A percentile compares a stretch with the other conserved stretches of the same genome.
Conservation (phyloP, 2,329 filamentous ascomycete species). For the Hymenoscyphus scutula region DNA sequence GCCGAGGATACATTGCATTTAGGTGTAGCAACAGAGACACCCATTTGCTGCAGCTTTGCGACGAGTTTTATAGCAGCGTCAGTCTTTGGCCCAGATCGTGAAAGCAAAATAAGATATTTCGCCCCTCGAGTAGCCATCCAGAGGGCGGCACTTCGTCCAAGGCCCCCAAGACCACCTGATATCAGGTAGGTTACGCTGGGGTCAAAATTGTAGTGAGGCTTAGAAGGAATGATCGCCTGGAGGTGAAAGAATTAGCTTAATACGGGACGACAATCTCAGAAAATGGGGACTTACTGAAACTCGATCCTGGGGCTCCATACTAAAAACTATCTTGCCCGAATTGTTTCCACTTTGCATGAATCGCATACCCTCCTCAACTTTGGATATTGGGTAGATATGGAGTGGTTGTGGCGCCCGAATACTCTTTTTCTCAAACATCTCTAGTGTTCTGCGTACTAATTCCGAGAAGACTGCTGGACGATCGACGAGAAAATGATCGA, state of each 20-base stretch:
- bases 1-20: conserved; percentile 47
- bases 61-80: conserved; percentile 11
- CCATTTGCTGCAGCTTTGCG: conserved; percentile 24
- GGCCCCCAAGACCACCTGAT: conserved; percentile 33
- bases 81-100: conserved; percentile 20
- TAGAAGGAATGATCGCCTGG: background rate
- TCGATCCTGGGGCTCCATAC: background rate
- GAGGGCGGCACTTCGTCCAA: conserved; percentile 28
- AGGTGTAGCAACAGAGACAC: conserved; percentile 44
- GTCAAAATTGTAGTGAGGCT: conserved; percentile 15
- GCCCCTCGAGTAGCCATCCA: conserved; percentile 29
- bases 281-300: background rate
- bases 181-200: conserved; percentile 29
- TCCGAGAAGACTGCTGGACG: background rate
- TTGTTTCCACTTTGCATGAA: background rate
- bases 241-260: no score
- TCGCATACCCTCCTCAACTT: background rate
- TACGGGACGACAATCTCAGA: no score
- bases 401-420: background rate
- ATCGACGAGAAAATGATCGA: background rate
- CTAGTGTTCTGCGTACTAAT: background rate
- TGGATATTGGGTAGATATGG: background rate
- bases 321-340: background rate
- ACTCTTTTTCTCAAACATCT: background rate
- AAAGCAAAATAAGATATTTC: conserved; percentile 31